Base-by-base conservation (phyloP, 148 eudicot species). In the Chenopodium album region DNA sequence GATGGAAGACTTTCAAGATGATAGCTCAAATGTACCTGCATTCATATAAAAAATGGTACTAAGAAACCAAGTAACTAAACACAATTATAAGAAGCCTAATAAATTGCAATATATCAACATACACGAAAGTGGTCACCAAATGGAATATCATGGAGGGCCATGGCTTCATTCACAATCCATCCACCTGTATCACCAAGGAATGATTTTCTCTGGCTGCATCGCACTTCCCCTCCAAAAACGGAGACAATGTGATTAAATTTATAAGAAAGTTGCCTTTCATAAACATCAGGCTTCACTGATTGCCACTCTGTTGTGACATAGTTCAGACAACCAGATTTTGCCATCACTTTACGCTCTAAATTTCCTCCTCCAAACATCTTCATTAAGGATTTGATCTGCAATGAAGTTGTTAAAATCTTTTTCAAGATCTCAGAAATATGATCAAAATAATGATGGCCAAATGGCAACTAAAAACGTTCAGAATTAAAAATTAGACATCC, bases 201-300 rank as follows among this genome's bases (percentile, higher is more conserved):
- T 6, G 86, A 87, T 87, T 88, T 92, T 71, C 90, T 89, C 80
- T 94, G 98, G 12, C 91, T 90, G 87, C 91, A 85, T 29, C 84
- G 89, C 11, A 90, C 97, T 78, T 94, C 92, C 12, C 95, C 98
- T 83, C 97, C 94, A 52, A 92, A 94, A 63, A 88, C 85, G 64
- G 98, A 94, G 41, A 94, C 85, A 17, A 79, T 87, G 22, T 89
- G 88, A 81, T 86, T 94, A 66, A 90, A 91, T 81, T 85, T 92
- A 84, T 90, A 94, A 22, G 83, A 90, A 44, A 94, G 75, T 37
- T 84, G 90, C 73, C 98, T 89, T 84, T 94, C 94, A 65, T 79
- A 86, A 50, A 85, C 75, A 54, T 86, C 85, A 3, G 93, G 82
- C 84, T 89, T 85, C 71, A 89, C 78, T 4, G 29, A 80, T 77